phyloP scores from a whole-genome alignment of 352 stramenopile species.

The Globisporangium splendens region DNA sequence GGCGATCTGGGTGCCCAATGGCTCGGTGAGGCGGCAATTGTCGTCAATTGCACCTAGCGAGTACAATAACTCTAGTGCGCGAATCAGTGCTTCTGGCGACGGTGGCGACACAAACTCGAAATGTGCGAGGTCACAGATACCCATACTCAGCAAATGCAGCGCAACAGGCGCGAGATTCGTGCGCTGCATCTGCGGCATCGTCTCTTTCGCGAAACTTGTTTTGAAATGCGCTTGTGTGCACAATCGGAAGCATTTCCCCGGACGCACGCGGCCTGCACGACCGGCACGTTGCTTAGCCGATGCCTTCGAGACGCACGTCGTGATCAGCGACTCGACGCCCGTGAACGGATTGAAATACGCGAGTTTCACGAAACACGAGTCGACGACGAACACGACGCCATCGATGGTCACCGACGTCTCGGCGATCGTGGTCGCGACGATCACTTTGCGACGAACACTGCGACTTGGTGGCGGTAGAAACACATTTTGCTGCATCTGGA shows the following conservation, averaged over 20 bases:
- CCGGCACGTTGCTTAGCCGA: conserved; percentile 94
- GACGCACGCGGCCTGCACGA: conserved; percentile 87
- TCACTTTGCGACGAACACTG: conserved; percentile 70
- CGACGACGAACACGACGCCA: conserved; percentile 87
- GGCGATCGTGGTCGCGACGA: conserved; percentile 91
- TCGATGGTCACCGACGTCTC: conserved; percentile 98
- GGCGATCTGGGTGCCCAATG: conserved; percentile 92
- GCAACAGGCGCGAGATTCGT: conserved; percentile 69
- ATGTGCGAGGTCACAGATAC: conserved; percentile 80
- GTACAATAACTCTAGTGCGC: conserved; percentile 66
- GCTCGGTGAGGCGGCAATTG: conserved; percentile 54
- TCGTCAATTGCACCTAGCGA: conserved; percentile 63
- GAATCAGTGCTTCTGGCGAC: conserved; percentile 64
- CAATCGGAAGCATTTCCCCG: conserved; percentile 79
- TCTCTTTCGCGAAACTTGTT: conserved; percentile 45
- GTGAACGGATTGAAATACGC: conserved; percentile 82
- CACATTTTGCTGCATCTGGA: conserved; percentile 91
- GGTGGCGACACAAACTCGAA: conserved; percentile 83
- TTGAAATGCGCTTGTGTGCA: conserved; percentile 62
- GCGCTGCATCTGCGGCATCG: conserved; percentile 81
- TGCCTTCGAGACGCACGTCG: conserved; percentile 95
- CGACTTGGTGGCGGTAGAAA: conserved; percentile 74
- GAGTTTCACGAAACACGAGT: conserved; percentile 79
- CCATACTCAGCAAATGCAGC: conserved; percentile 77
- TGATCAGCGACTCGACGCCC: conserved; percentile 81